Evolutionary conservation across 176 grass and related monocot species (phyloP).

Genomic region (Pharus latifolius): DNA sequence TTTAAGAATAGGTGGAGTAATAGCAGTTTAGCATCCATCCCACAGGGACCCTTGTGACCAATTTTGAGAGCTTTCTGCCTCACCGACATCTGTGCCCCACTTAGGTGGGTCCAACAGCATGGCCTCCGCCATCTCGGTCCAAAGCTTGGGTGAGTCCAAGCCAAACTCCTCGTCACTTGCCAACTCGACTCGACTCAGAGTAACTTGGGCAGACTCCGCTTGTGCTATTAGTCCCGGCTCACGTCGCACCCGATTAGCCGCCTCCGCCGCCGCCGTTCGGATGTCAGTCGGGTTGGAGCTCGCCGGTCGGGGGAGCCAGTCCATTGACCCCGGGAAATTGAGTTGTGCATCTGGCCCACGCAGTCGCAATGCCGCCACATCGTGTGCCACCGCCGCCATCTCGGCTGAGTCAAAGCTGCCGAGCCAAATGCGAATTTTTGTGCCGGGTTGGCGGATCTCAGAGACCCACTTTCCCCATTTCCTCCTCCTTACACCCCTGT

Average conservation of each 20-base stretch:
- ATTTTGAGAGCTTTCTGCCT: conserved; percentile 21
- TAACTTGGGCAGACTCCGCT: background rate
- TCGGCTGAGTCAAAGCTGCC: conserved; percentile 61
- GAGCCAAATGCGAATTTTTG: conserved; percentile 55
- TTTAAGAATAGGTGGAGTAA: background rate
- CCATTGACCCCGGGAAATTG: conserved; percentile 48
- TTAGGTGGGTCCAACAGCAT: conserved; percentile 50
- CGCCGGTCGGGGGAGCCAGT: conserved; percentile 32
- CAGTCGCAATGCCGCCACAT: conserved; percentile 49
- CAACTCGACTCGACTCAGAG: background rate
- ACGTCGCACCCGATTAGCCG: conserved; percentile 25
- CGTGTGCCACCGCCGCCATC: conserved; percentile 64
- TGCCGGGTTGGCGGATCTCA: conserved; percentile 58
- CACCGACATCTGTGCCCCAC: conserved; percentile 31
- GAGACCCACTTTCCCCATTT: conserved; percentile 80
- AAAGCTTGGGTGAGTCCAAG: conserved; percentile 41
- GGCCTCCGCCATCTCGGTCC: conserved; percentile 57
- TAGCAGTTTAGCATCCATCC: conserved; percentile 8
- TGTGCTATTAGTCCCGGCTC: conserved; percentile 5
- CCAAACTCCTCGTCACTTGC: conserved; percentile 17
- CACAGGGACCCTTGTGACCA: conserved; percentile 31
- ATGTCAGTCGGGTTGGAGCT: conserved; percentile 32
- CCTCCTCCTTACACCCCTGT: conserved; percentile 38
- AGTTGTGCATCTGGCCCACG: conserved; percentile 42
- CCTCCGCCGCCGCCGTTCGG: conserved; percentile 29